Evolutionary conservation across 2,329 filamentous ascomycete species (phyloP), one percentile per base, ranked within the genome.

Genomic region (Emmonsiellopsis sp.): DNA sequence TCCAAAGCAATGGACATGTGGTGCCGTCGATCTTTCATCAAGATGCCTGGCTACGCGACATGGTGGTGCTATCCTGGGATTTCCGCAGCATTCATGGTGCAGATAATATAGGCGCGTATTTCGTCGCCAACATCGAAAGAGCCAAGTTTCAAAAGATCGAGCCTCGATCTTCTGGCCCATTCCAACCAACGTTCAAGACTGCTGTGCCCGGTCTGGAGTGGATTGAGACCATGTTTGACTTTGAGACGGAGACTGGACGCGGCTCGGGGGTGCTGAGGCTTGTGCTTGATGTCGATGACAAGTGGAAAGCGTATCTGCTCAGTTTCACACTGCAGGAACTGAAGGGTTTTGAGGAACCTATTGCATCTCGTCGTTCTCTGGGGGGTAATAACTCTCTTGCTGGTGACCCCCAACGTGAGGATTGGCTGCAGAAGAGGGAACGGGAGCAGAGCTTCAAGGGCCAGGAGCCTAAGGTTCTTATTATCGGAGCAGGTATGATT

Each of bases 1-100:
- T 27, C 21, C 47, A 42, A 40, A 47, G 46, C 6, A 45, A 59
- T 33, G 49, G 44, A 36, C 51, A 54, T 10, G 32, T 34, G 11
- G 14, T 59, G 32, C 14, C 51, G 27, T 34, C 52, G 1, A 57
- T 72, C 5, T 68, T 73, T 47, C 67, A 71, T 11, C 34, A 58
- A 14, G 68, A 70, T n/a, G 69, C 70, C 8, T 71, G 68, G 65
- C 71, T 70, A 68, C 65, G 70, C 4, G 70, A 73, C 34, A 67
- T 69, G 57, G 59, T 72, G n/a, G 64, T 64, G 6, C 56, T 73
- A 10, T 65, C 67, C 42, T 72, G 70, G 70, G 66, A 72, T 39
- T 62, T 71, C 49, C 70, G 64, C 14, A 69, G 69, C 5, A 58
- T 71, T 21, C 62, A 65, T 36, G 62, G 60, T 2, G 60, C 60